phyloP scores from a whole-genome alignment of 352 stramenopile species.

The Phytopythium helicoides region DNA sequence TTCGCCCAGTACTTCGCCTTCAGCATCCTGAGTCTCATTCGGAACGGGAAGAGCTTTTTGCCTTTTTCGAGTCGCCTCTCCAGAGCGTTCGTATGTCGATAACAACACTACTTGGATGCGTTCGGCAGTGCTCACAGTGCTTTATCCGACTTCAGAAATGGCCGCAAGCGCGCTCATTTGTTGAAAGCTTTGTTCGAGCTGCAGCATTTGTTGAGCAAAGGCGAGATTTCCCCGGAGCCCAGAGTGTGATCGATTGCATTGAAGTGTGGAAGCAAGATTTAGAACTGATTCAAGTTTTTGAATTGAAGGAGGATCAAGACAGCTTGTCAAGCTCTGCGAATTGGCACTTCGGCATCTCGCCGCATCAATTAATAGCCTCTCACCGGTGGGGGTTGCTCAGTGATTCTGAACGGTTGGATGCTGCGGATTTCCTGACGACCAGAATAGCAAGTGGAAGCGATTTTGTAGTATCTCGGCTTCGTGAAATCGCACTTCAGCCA shows the following conservation, averaged over 20 bases:
- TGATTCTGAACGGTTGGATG: not conserved
- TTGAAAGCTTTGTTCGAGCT: constrained; percentile 22
- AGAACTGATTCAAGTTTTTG: constrained; percentile 19
- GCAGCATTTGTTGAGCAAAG: constrained; percentile 13
- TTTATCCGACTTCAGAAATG: constrained; percentile 43
- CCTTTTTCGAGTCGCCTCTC: constrained; percentile 28
- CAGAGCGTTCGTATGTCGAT: constrained; percentile 32
- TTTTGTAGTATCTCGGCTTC: not conserved
- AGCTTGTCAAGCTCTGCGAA: not conserved
- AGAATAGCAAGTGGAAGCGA: not conserved
- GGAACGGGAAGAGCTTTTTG: not conserved
- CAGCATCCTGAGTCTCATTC: not conserved
- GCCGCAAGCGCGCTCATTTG: constrained; percentile 31
- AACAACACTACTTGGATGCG: constrained; percentile 30
- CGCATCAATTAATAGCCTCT: too few relatives aligned
- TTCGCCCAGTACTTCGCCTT: constrained; percentile 25
- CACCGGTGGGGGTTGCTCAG: constrained; percentile 3
- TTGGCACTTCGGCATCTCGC: too few relatives aligned
- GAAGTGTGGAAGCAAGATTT: constrained; percentile 40
- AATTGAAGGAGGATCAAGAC: constrained; percentile 2
- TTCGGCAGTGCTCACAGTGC: constrained; percentile 51
- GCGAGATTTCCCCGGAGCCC: constrained; percentile 18
- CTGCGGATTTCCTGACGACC: not conserved
- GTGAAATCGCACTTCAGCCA: not conserved
- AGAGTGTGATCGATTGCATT: constrained; percentile 29